Base-by-base conservation (phyloP, 2,329 filamentous ascomycete genomes). In the Monosporascus sp. region DNA sequence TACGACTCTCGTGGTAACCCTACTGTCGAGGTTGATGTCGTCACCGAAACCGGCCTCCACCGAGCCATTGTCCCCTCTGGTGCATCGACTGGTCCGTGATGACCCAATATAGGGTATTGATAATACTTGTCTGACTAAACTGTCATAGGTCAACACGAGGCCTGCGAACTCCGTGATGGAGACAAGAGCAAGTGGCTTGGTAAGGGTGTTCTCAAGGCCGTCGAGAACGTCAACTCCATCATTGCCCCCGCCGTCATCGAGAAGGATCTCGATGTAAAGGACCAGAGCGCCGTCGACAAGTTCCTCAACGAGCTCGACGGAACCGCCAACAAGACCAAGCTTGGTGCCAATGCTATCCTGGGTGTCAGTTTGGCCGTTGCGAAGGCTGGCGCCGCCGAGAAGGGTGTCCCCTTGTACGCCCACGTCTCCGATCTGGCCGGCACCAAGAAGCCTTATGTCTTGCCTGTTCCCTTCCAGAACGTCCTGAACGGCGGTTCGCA, bases 1-100 rank as follows among this genome's bases (percentile, higher is more conserved):
- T 99, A 93, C 85, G 94, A 99, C 85, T 97, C 94, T 75, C 93
- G 94, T 73, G 85, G 85, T 74, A 99, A 99, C 87, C 94, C 94
- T 70, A 99, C 94, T 73, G 93, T 97, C 71, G 93, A 97, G 84
- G 93, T 97, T 69, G 93, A 97, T 74, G 85, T 97, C 67, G 88
- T 96, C 78, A 97, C 92, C 67, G 91, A 96, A 81, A 95, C 89
- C 68, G 93, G 93, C 71, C 87, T 97, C 61, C 92, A 97, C 86
- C 91, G 93, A 72, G 92, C 93, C 73, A 97, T 97, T 73, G 93
- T 97, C 60, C 93, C 93, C 69, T 97, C 92, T 63, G 93, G 93
- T 75, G 93, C 93, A 69, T 97, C 93, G 67, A 97, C 92, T 69
- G 91, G 88, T 92, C 74, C 71, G 86, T 81, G 52, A 49, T 49